Evolutionary conservation across 23 red algal species (phyloP), one percentile per base, ranked within the genome.

Genomic region (Chondrus crispus): DNA sequence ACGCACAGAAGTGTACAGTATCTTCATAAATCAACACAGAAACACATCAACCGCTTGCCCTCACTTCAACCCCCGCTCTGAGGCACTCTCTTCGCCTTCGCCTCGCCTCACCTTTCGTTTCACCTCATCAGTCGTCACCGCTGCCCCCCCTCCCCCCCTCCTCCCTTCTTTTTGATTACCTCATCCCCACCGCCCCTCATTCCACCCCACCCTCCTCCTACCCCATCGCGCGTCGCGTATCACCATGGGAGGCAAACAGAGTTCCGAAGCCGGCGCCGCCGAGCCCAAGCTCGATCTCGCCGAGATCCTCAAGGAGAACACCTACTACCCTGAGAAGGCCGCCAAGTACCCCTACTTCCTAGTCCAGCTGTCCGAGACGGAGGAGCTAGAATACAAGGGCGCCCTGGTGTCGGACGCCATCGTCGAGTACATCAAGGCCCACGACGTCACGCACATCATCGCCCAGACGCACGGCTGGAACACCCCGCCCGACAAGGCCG

Each of bases 401-500:
- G 29, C 63, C 28, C 52, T 90, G 29, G 87, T 90, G 40, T 90
- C 87, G 26, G 87, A 90, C 54, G 71, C 72, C 16, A 40, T 90
- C 16, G 74, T 66, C 53, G 32, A 79, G 33, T 78, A 79, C 29
- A 47, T 90, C 80, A 50, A 16, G 7, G 7, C 60, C 18, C 26
- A 32, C 18, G 1, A 66, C 18, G 53, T 90, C 39, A 90, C 87
- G 32, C 87, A 90, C 41, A 90, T 90, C 37, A 75, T 90, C 30
- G 87, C 87, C 16, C 87, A 90, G 36, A 90, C 87, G 35, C 87
- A 90, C 80, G 87, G 87, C 32, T 90, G 87, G 87, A 90, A 90
- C 62, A 90, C 87, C 33, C 87, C 87, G 22, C 87, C 87, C 36
- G 87, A 90, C 37, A 90, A 90, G 60, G 87, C 87, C 26, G 87